These are phyloP conservation scores for Sarocladium kiliense DNA, from an alignment of 2,329 filamentous ascomycete genomes.

Conservation along the genomic window DNA sequence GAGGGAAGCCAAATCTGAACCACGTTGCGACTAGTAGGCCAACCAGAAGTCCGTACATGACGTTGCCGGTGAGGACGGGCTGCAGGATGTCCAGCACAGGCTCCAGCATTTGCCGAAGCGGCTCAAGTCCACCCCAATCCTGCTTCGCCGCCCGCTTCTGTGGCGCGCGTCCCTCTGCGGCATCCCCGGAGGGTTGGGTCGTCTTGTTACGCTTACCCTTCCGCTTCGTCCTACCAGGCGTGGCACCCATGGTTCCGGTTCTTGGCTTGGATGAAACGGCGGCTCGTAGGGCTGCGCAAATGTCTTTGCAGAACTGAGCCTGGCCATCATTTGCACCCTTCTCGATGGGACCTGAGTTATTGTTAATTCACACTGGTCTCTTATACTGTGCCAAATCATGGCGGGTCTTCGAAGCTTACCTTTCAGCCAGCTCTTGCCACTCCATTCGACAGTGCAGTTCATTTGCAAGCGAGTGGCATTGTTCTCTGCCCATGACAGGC, in stretches of 20 bases:
- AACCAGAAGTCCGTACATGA: constrained; percentile 69
- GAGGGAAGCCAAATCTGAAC: constrained; percentile 57
- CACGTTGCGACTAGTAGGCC: constrained; percentile 70
- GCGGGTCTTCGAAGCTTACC: constrained; percentile 48
- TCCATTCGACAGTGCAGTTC: constrained; percentile 92
- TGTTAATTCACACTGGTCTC: neutral
- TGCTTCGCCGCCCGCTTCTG: constrained; percentile 36
- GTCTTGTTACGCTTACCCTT: constrained; percentile 49
- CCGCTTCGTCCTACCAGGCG: constrained; percentile 56
- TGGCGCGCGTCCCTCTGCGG: constrained; percentile 32
- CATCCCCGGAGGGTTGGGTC: constrained; percentile 38
- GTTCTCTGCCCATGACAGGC: constrained; percentile 83
- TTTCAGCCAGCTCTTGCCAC: constrained; percentile 96
- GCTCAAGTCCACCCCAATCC: constrained; percentile 79
- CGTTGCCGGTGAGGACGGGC: constrained; percentile 69
- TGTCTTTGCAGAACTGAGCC: constrained; percentile 71
- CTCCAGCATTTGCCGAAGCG: constrained; percentile 63
- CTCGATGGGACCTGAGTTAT: constrained; percentile 74
- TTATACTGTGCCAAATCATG: constrained; percentile 9
- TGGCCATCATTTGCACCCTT: constrained; percentile 93
- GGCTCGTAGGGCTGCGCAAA: constrained; percentile 68
- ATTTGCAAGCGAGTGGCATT: constrained; percentile 82
- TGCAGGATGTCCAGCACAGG: constrained; percentile 65
- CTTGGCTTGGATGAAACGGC: constrained; percentile 64
- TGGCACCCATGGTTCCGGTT: constrained; percentile 31